Evolutionary conservation across 345 rosid species (phyloP).

Genomic region (Orychophragmus violaceus): DNA sequence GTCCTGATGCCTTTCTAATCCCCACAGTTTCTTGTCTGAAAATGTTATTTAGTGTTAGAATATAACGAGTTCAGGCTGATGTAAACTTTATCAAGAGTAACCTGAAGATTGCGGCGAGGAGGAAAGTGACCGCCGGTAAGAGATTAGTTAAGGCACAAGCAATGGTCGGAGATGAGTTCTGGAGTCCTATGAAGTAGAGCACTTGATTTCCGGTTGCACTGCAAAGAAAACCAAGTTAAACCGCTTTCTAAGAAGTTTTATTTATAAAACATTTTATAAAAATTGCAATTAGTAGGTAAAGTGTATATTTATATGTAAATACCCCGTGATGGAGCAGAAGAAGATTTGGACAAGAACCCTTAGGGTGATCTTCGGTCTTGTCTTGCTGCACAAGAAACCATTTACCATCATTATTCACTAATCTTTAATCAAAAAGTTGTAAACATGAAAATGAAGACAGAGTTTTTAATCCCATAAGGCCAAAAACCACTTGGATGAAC

Average conservation of each 20-base stretch:
- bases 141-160: constrained; percentile 80
- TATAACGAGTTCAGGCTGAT: background rate
- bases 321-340: constrained; percentile 90
- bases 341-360: constrained; percentile 51
- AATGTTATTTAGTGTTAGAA: background rate
- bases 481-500: background rate
- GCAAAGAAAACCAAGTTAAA: constrained; percentile 8
- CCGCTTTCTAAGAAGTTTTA: background rate
- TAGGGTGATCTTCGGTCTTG: constrained; percentile 63
- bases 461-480: background rate
- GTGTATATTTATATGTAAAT: constrained; percentile 15
- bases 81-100: background rate
- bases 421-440: too few relatives aligned
- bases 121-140: constrained; percentile 74
- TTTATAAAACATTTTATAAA: background rate
- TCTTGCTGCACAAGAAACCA: constrained; percentile 47
- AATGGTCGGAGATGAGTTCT: constrained; percentile 64
- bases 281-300: background rate
- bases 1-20: constrained; percentile 55
- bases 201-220: constrained; percentile 76
- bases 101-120: constrained; percentile 76
- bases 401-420: background rate
- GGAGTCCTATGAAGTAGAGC: constrained; percentile 72
- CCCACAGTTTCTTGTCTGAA: constrained; percentile 70
- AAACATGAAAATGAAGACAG: background rate